Base-by-base conservation (phyloP, 2,329 filamentous ascomycete genomes). In the Aspergillus oerlinghausenensis region DNA sequence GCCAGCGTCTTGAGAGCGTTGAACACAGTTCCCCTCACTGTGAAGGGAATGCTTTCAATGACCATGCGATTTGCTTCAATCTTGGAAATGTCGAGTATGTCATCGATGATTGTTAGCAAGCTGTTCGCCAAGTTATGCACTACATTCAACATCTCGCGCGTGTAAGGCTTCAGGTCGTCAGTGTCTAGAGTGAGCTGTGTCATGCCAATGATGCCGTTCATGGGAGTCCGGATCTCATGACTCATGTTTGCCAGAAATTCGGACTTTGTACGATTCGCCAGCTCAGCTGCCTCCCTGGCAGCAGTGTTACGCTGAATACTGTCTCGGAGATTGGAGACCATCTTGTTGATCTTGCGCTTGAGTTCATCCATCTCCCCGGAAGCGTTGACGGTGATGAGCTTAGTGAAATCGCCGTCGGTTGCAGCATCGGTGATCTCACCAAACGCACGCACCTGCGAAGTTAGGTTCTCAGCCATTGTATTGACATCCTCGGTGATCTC, bases 201-300 rank as follows among this genome's bases (percentile, higher is more conserved):
- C 93, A 97, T 97, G 69, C 92, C 92, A 65, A 97, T 96, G 70
- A 97, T 97, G 66, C 92, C 92, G 78, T 97, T 96, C 86, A 96
- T 96, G 1, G 92, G 94, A 38, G 94, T 99, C 71, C 93, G 85
- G 66, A 97, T 97, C 75, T 97, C 93, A 82, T 97, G 93, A 49
- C 90, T 96, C 93, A 97, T 97, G 73, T 99, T 99, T 58, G 94
- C 94, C 58, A 99, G 79, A 79, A 99, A 99, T 70, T 97, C 94
- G 9, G 93, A 97, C 72, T 99, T 99, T 45, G 93, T 97, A 77
- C 95, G 93, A 80, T 97, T 97, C 61, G 94, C 94, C 71, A 97
- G 80, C 73, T 99, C 94, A 67, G 94, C 94, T 49, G 93, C 92
- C 75, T 97, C 93, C 75, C 94, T 89, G 56, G 94, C 94, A 63